phyloP scores from a whole-genome alignment of 2,329 filamentous ascomycete genomes.

The Neonectria magnoliae region DNA sequence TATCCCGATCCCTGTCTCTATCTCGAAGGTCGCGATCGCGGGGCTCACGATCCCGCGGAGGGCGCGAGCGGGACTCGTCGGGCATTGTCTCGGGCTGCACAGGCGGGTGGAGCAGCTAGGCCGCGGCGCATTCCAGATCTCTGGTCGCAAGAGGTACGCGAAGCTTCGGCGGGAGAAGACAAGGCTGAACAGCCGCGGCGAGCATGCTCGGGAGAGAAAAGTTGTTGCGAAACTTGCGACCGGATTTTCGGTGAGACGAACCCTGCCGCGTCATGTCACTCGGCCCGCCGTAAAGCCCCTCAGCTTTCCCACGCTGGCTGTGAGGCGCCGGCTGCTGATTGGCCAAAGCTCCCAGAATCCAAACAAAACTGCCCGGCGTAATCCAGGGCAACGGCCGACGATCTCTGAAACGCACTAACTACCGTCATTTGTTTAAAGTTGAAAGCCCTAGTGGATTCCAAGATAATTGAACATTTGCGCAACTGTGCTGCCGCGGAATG shows the following conservation, averaged over 20 bases:
- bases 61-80: slow-evolving; percentile 35
- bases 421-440: background rate
- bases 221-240: background rate
- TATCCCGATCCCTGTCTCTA: slow-evolving; percentile 18
- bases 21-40: slow-evolving; percentile 27
- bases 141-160: slow-evolving; percentile 24
- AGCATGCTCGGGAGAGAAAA: slow-evolving; percentile 25
- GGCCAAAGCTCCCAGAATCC: slow-evolving; percentile 22
- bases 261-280: slow-evolving; percentile 29
- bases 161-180: slow-evolving; percentile 8
- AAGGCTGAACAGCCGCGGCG: slow-evolving; percentile 7
- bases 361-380: slow-evolving; percentile 35
- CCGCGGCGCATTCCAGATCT: slow-evolving; percentile 32
- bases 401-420: slow-evolving; percentile 9
- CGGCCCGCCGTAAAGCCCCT: slow-evolving; percentile 36
- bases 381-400: slow-evolving; percentile 28
- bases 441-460: background rate
- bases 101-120: slow-evolving; percentile 15
- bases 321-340: slow-evolving; percentile 33
- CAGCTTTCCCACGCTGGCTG: slow-evolving; percentile 31
- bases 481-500: too few relatives aligned
- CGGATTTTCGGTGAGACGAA: slow-evolving; percentile 11
- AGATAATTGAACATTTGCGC: background rate
- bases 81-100: slow-evolving; percentile 35
- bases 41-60: slow-evolving; percentile 31